Conservation (phyloP, 768 basidiomycete genomes). For the Boletellus ananas region DNA sequence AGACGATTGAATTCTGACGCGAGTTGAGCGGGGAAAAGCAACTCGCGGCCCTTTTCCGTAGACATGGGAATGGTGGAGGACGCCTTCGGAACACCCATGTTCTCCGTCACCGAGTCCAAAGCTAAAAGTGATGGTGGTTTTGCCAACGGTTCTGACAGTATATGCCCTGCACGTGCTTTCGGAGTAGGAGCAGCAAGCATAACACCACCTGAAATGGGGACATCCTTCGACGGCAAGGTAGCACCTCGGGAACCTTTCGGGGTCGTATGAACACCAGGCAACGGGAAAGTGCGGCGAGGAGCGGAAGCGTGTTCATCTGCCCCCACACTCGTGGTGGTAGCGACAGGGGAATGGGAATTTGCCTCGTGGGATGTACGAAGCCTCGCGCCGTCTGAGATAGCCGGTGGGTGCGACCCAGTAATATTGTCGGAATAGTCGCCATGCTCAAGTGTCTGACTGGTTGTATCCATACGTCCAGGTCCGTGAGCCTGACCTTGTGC, state of each 20-base stretch:
- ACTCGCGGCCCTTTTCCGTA: slow-evolving; percentile 11
- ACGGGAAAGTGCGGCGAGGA: not conserved
- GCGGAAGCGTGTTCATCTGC: not conserved
- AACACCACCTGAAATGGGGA: slow-evolving; percentile 16
- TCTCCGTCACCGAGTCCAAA: not conserved
- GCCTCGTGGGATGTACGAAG: slow-evolving; percentile 22
- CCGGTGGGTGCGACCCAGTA: slow-evolving; percentile 23
- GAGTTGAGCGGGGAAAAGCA: slow-evolving; percentile 9
- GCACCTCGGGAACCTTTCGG: not conserved
- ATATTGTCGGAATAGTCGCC: not conserved
- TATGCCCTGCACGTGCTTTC: not conserved
- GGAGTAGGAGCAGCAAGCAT: slow-evolving; percentile 9
- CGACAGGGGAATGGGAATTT: not conserved
- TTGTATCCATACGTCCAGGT: not conserved
- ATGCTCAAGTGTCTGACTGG: slow-evolving; percentile 1
- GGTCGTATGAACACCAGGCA: not conserved
- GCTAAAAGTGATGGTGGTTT: not conserved
- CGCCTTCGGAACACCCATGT: not conserved
- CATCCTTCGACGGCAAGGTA: not conserved
- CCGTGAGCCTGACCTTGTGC: slow-evolving; percentile 5
- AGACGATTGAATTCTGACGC: slow-evolving; percentile 12
- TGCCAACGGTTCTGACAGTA: slow-evolving; percentile 1
- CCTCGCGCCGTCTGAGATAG: slow-evolving; percentile 23
- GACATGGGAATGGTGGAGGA: slow-evolving; percentile 8
- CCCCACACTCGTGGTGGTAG: slow-evolving; percentile 1